These are phyloP conservation scores for Penicillium polonicum DNA, from an alignment of 2,329 filamentous ascomycete genomes.

Conservation along the genomic window DNA sequence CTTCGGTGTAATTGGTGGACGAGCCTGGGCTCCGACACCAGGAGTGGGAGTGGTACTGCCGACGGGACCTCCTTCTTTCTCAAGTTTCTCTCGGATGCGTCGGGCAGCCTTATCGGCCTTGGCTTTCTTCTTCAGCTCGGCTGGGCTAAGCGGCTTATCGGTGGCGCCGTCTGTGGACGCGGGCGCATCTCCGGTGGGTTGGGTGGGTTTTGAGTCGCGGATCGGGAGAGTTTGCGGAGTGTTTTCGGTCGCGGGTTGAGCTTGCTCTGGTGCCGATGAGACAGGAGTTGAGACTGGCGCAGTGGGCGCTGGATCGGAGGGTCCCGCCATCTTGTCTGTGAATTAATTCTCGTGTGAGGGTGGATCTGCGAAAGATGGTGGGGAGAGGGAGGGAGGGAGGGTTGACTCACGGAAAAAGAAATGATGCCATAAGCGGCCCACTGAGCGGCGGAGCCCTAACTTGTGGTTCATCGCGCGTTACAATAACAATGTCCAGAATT, in stretches of 20 bases:
- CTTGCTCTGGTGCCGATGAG: conserved; percentile 15
- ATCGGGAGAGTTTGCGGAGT: conserved; percentile 25
- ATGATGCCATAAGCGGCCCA: conserved; percentile 38
- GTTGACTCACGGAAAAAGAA: conserved; percentile 35
- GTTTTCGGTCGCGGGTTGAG: conserved; percentile 21
- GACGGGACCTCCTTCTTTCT: conserved; percentile 47
- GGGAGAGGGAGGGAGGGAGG: conserved; percentile 23
- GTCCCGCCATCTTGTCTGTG: conserved; percentile 29
- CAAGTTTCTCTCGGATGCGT: conserved; percentile 68
- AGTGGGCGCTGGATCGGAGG: conserved; percentile 23
- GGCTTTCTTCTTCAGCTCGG: conserved; percentile 82
- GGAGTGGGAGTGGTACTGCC: conserved; percentile 36
- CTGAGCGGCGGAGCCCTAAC: conserved; percentile 28
- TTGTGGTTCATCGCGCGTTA: not conserved
- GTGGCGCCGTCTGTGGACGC: conserved; percentile 23
- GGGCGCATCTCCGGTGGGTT: conserved; percentile 23
- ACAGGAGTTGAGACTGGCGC: conserved; percentile 16
- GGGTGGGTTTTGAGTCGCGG: conserved; percentile 25
- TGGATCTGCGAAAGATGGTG: conserved; percentile 29
- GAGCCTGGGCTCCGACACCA: conserved; percentile 32
- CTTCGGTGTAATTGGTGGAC: conserved; percentile 28
- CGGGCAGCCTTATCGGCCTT: conserved; percentile 90
- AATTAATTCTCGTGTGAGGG: conserved; percentile 22
- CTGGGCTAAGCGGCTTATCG: conserved; percentile 46
- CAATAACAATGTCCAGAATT: not conserved